Evolutionary conservation across 306 rosid species (phyloP), one percentile per base, ranked within the genome.

Genomic region (Phaseolus lunatus): DNA sequence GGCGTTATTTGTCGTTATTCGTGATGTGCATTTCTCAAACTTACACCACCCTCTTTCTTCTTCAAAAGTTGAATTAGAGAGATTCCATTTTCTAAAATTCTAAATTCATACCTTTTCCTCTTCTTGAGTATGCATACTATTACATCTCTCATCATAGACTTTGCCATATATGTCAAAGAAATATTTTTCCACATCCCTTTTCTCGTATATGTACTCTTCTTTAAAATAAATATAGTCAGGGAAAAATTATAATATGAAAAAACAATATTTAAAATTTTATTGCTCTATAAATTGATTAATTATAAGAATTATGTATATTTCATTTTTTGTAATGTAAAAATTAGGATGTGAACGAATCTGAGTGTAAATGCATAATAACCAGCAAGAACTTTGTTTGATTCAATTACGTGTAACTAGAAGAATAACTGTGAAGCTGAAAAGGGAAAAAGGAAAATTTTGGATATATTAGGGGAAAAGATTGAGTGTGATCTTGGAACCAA

Each of bases 1-100:
- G 20, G 77, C 29, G 9, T 65, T 19, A 4, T 65, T 73, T 20
- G 70, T 73, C 79, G 75, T 72, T 75, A 19, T 54, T 20, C 23
- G 5, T 33, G 56, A 65, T 63, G 67, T 54, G 44, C 63, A 18
- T 2, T 58, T 72, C 58, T 5, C 54, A 79, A 79, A 44, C 37
- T 24, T 24, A 29, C 31, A 27, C 5, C n/a, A n/a, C n/a, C n/a
- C n/a, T n/a, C n/a, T n/a, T n/a, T n/a, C n/a, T n/a, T n/a, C n/a
- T n/a, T n/a, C n/a, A n/a, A n/a, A 67, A 7, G 23, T 7, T 52
- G 19, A 52, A 9, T 20, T 9, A 9, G 10, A 56, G 63, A 56
- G 6, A 20, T 56, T 12, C 18, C 3, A 5, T 12, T 24, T 33
- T 33, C 9, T 5, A 33, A 33, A 33, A 33, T 2, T 24, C 27